Evolutionary conservation across 768 basidiomycete species (phyloP), one percentile per base, ranked within the genome.

Genomic region (Rubroboletus pulcherrimus): DNA sequence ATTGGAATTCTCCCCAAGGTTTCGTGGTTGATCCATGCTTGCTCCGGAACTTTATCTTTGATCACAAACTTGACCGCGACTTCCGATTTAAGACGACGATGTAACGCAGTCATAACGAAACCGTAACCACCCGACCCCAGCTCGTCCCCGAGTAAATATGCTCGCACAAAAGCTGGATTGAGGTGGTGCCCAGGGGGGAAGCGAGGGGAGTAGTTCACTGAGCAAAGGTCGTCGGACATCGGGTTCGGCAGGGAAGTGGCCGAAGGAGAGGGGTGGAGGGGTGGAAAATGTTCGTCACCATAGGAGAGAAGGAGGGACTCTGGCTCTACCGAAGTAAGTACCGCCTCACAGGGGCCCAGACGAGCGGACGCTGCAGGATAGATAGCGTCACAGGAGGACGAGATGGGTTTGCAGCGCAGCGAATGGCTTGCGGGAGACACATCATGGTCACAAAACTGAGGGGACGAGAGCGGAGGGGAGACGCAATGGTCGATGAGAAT

Each of bases 21-120:
- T 48, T 83, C 77, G 67, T 91, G 84, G 49, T 84, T 72, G 73
- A 86, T 77, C 77, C 75, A 71, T 7, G 71, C 72, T 55, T 79
- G 77, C 17, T 78, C 78, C 0, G 81, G 81, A 1, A 86, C 78
- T 57, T 83, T 81, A 49, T 76, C 80, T 71, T 92, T 94, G 75
- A 89, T 83, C 66, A 98, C 93, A 70, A 98, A 97, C 74, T 98
- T 98, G 71, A 97, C 89, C 0, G 94, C 94, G 51, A 94, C 93
- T 67, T 93, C 89, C 54, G 75, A 70, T 0, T 78, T 77, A 44
- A 81, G 77, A 31, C 60, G 63, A 14, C 81, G 83, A 66, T 91
- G 83, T 35, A 77, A 73, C 10, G 92, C 93, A 3, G 89, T 88
- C 81, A 96, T 90, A 29, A 98, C 95, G 68, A 98, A 97, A 2